These are phyloP conservation scores for Coriaria nepalensis DNA, from an alignment of 306 rosid species.

Conservation along the genomic window DNA sequence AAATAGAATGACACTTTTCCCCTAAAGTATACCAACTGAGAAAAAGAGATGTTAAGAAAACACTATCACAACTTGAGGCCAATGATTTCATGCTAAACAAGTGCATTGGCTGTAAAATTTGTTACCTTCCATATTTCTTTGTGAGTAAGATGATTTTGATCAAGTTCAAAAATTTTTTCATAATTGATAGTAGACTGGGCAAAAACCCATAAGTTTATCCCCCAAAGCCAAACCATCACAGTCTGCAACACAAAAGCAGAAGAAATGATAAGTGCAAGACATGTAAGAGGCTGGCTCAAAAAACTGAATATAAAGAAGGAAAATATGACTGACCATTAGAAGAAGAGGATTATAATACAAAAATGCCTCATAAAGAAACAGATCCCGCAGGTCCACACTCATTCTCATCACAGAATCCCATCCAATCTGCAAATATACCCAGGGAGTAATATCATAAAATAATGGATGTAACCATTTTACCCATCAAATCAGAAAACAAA, in stretches of 20 bases:
- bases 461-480: conserved; percentile 3
- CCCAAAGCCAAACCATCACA: conserved; percentile 97
- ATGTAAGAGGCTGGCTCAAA: conserved; percentile 5
- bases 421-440: conserved; percentile 51
- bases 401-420: conserved; percentile 99
- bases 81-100: conserved; percentile 2
- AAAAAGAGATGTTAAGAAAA: too few species aligned
- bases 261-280: conserved; percentile 10
- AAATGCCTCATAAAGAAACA: conserved; percentile 92
- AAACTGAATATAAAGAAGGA: conserved; percentile 4
- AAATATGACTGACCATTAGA: conserved; percentile 58
- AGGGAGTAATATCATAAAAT: conserved; percentile 8
- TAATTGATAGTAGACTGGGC: conserved; percentile 51
- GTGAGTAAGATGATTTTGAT: conserved; percentile 76
- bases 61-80: background rate
- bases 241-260: conserved; percentile 47
- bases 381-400: conserved; percentile 83
- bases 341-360: conserved; percentile 96
- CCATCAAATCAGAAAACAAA: conserved; percentile 1
- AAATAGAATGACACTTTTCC: too few species aligned
- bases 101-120: conserved; percentile 9
- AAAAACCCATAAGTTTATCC: conserved; percentile 79
- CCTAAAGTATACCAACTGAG: too few species aligned
- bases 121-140: conserved; percentile 94
- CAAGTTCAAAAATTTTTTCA: conserved; percentile 80